These are phyloP conservation scores for Penicillium vulpinum DNA, from an alignment of 2,329 filamentous ascomycete species.

Conservation along the genomic window DNA sequence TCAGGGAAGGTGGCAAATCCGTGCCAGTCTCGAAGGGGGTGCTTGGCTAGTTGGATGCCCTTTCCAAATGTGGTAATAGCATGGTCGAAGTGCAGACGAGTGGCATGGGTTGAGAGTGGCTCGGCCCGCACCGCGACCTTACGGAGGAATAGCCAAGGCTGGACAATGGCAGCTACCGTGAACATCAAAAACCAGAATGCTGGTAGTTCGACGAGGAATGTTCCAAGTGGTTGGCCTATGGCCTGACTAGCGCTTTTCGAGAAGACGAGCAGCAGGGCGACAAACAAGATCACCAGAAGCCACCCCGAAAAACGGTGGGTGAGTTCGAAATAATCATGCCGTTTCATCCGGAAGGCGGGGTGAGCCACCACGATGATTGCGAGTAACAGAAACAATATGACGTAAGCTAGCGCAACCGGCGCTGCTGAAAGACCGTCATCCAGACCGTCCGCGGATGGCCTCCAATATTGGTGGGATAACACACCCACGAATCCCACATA, in stretches of 20 bases:
- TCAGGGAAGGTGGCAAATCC: slow-evolving; percentile 73
- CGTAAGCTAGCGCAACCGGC: slow-evolving; percentile 57
- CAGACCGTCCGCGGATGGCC: slow-evolving; percentile 16
- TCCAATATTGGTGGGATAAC: slow-evolving; percentile 36
- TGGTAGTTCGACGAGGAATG: slow-evolving; percentile 49
- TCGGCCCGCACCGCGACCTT: slow-evolving; percentile 66
- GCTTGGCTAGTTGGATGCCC: slow-evolving; percentile 61
- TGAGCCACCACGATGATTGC: slow-evolving; percentile 64
- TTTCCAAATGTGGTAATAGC: slow-evolving; percentile 59
- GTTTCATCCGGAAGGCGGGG: slow-evolving; percentile 61
- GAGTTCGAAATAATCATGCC: slow-evolving; percentile 70
- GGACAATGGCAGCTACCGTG: slow-evolving; percentile 65
- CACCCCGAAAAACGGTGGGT: slow-evolving; percentile 74
- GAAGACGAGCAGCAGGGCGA: slow-evolving; percentile 61
- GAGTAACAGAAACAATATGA: slow-evolving; percentile 59
- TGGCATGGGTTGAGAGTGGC: slow-evolving; percentile 68
- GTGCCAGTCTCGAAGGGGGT: slow-evolving; percentile 70
- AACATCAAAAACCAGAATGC: slow-evolving; percentile 68
- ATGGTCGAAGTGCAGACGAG: slow-evolving; percentile 69
- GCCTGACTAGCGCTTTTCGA: slow-evolving; percentile 46
- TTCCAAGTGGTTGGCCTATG: slow-evolving; percentile 37
- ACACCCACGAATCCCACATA: slow-evolving; percentile 42
- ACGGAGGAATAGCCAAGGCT: slow-evolving; percentile 72
- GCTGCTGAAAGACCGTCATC: slow-evolving; percentile 30
- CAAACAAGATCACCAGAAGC: slow-evolving; percentile 65